Evolutionary conservation across 441 rosid genomes (phyloP).

Genomic region (Codiaeum variegatum): DNA sequence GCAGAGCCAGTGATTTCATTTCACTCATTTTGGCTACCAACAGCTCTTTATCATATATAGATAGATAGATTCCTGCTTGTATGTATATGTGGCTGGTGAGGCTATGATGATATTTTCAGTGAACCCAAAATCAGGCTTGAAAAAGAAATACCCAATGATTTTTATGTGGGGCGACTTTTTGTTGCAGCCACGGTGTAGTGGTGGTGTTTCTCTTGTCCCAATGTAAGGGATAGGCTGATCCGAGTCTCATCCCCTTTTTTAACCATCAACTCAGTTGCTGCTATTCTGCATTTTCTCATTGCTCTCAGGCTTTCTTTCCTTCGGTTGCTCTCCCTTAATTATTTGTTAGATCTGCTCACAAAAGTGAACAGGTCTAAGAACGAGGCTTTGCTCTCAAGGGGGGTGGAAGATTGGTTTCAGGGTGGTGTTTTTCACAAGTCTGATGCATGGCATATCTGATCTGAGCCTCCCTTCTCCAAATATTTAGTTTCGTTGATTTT

Average conservation of each 20-base stretch:
- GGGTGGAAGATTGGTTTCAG: not conserved
- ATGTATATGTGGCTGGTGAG: too few species aligned
- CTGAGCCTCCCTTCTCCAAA: not conserved
- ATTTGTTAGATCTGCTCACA: too few species aligned
- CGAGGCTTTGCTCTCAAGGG: not conserved
- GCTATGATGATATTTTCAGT: not conserved
- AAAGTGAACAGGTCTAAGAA: not conserved
- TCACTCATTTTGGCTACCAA: not conserved
- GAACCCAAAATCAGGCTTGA: not conserved
- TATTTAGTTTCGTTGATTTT: not conserved
- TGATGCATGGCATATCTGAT: not conserved
- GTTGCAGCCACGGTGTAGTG: not conserved
- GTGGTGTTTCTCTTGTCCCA: not conserved
- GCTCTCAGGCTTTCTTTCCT: too few species aligned
- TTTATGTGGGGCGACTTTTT: not conserved
- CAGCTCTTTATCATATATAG: not conserved
- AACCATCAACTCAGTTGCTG: too few species aligned
- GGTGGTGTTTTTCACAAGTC: not conserved
- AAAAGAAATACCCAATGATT: not conserved
- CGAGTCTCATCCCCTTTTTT: too few species aligned
- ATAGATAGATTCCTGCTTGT: too few species aligned
- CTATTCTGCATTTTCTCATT: too few species aligned
- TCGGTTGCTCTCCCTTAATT: too few species aligned
- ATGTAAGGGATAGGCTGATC: not conserved
- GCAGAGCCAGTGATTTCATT: not conserved